A percentile compares a stretch with the other conserved stretches of the same genome.
Evolutionary conservation across 2,329 filamentous ascomycete species (phyloP).

Genomic region (Hirsutella rhossiliensis): DNA sequence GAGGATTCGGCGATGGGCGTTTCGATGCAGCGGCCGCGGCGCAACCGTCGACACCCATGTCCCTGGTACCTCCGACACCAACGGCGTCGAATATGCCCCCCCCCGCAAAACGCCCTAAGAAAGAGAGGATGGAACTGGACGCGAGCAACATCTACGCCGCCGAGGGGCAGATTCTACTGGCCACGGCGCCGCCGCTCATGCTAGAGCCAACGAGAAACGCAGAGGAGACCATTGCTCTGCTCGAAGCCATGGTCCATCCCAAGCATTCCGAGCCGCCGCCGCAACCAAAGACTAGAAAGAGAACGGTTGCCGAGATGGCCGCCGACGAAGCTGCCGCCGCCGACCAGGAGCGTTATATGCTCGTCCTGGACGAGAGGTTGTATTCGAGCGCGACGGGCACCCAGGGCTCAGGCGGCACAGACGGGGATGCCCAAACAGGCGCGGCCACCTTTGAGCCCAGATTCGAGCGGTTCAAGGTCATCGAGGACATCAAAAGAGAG

Average conservation of each 20-base stretch:
- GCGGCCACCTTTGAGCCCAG: conserved; percentile 67
- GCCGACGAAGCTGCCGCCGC: conserved; percentile 88
- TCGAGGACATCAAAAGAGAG: conserved; percentile 71
- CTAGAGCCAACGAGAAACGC: conserved; percentile 62
- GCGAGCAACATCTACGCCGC: conserved; percentile 59
- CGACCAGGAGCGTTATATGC: conserved; percentile 83
- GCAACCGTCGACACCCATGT: conserved; percentile 52
- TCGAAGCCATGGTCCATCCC: conserved; percentile 63
- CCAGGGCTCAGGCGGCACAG: conserved; percentile 45
- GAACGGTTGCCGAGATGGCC: conserved; percentile 87
- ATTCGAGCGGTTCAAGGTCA: conserved; percentile 84
- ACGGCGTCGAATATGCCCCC: conserved; percentile 46
- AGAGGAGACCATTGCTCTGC: conserved; percentile 57
- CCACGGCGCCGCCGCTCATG: conserved; percentile 62
- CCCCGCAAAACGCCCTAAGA: conserved; percentile 56
- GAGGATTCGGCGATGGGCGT: conserved; percentile 24
- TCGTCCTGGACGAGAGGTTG: conserved; percentile 77
- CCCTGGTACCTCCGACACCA: conserved; percentile 47
- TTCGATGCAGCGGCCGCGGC: conserved; percentile 34
- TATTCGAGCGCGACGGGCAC: conserved; percentile 46
- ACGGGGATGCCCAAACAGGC: conserved; percentile 61
- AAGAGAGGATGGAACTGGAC: conserved; percentile 64
- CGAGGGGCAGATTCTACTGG: conserved; percentile 63
- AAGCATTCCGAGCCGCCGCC: conserved; percentile 68
- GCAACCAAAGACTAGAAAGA: conserved; percentile 78